Evolutionary conservation across 2,329 filamentous ascomycete species (phyloP), one percentile per base, ranked within the genome.

Genomic region (Aureobasidium zeae): DNA sequence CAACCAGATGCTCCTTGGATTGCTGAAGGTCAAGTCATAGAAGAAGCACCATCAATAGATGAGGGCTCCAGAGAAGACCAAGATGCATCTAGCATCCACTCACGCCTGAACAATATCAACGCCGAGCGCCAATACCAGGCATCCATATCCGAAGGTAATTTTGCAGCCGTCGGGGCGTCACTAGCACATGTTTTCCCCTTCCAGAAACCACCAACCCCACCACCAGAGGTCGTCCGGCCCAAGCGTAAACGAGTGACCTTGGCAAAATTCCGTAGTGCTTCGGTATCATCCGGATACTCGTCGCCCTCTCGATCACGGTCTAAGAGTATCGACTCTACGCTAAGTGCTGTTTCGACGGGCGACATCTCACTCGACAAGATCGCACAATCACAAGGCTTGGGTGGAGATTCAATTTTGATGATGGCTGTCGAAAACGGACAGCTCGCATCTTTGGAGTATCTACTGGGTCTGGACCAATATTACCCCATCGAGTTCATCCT

Each of bases 181-280:
- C 51, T 96, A 3, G 75, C 81, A 41, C 89, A 96, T 57, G 87
- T 96, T 1, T 95, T 95, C 53, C 89, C 88, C 0, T 96, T 94
- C 50, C 84, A 94, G 58, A 74, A 73, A 44, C 75, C 76, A 48
- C 61, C 65, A 31, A 70, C 64, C 16, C 68, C 68, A 19, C 66
- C 69, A 15, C 60, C 66, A 5, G 61, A 62, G 37, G 58, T 61
- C 30, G 60, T 61, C 11, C 62, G 67, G 2, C 57, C 64, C 4
- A 77, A 74, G 25, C 93, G 91, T 61, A 86, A 72, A 52, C 59
- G 74, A 52, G 89, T 96, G 1, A 85, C 86, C 0, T 83, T 95
- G 83, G 86, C 94, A 57, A 49, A 57, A 11, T 56, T 60, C 10
- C 72, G 87, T 52, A 95, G 89, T 55, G 74, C 93, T 60, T 95